Percentiles rank a stretch among this genome's conserved stretches.
Evolutionary conservation across 345 rosid species (phyloP).

Genomic region (Citrus medica): DNA sequence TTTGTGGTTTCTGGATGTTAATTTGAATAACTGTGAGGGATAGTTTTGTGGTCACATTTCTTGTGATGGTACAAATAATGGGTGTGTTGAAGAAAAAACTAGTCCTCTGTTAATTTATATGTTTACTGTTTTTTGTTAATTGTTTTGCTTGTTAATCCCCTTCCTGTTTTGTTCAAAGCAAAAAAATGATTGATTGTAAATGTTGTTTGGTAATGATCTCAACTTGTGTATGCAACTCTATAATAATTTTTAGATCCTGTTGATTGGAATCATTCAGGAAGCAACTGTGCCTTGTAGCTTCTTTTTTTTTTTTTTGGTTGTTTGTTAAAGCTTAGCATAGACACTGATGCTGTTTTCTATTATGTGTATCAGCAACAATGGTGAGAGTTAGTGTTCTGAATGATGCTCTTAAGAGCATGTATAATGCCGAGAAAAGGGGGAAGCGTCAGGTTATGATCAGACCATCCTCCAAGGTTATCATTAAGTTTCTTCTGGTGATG

Average conservation of each 20-base stretch:
- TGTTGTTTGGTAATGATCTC: background rate
- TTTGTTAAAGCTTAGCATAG: background rate
- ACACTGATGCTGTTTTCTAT: background rate
- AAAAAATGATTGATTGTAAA: background rate
- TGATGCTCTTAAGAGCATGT: constrained; percentile 58
- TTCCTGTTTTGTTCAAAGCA: background rate
- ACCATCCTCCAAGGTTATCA: constrained; percentile 51
- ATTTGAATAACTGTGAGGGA: background rate
- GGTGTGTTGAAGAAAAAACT: too few relatives aligned
- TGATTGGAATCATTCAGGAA: background rate
- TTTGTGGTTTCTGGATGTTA: background rate
- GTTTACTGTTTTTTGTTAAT: background rate
- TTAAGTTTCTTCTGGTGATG: constrained; percentile 54
- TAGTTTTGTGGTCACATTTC: background rate
- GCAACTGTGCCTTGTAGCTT: background rate
- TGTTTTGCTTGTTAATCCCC: background rate
- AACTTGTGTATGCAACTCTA: too few relatives aligned
- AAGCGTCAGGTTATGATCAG: constrained; percentile 56
- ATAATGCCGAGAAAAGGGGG: constrained; percentile 48
- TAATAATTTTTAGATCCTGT: too few relatives aligned
- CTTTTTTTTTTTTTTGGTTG: background rate
- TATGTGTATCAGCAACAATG: constrained; percentile 16
- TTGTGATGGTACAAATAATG: background rate
- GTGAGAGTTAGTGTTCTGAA: constrained; percentile 57
- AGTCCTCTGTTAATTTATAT: background rate